Evolutionary conservation across 2,329 filamentous ascomycete genomes (phyloP), one percentile per base, ranked within the genome.

Genomic region (Stachybotrys echinatus): DNA sequence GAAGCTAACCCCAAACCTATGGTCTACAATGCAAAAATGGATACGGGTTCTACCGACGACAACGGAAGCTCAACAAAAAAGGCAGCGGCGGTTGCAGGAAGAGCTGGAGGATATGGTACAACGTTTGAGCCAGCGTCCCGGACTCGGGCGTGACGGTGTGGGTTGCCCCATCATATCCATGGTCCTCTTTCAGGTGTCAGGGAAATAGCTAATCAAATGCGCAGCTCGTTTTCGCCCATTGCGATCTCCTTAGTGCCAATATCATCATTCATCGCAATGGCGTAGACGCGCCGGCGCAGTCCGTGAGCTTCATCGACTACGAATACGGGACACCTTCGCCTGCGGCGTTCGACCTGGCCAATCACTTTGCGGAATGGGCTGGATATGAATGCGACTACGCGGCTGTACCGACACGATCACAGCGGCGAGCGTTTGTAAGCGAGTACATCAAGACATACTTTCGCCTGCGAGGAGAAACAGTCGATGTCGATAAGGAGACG

Each of bases 321-420:
- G 94, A 99, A 69, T 99, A 99, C 69, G 91, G 92, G 14, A 94
- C 90, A 5, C 92, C 94, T 3, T 92, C 92, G 1, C 92, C 92
- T 2, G 91, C 92, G 4, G 92, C 92, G 2, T 99, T 99, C 70
- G 94, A 99, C 67, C 85, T 99, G 59, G 87, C 92, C 47, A 99
- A 99, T 72, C 94, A 99, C 75, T 96, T 99, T 65, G 91, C 94
- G 45, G 94, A 99, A 72, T 99, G 94, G 92, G 92, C 87, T 52
- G 94, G 94, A 50, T 96, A 96, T 63, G 90, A 95, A 61, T 99
- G 94, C 75, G 91, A 97, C 69, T 92, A 88, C 72, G 82, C 73
- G 61, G 85, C 87, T 58, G 79, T 97, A 50, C 94, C 94, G 5
- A 94, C 89, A 1, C 80, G 80, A 54, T 74, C 83, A 19, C 84